Evolutionary conservation across 805 yeast genomes (phyloP), one percentile per base, ranked within the genome.

Genomic region (Yamadazyma sp.): DNA sequence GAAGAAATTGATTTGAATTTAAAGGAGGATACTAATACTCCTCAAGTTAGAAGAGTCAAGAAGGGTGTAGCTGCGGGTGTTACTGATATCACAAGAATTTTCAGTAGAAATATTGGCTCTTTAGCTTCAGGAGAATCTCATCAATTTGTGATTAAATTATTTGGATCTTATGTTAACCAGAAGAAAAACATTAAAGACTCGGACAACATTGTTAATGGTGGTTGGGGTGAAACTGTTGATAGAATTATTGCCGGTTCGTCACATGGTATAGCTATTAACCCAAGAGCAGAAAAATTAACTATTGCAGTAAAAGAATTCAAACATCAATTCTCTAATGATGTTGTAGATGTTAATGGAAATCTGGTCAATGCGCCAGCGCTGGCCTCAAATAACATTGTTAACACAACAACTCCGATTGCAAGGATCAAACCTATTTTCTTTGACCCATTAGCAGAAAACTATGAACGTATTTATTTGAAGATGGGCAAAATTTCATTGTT

Each of bases 1-100:
- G 95, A 87, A 55, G 78, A 76, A 30, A 70, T 85, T 32, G 71
- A 75, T 25, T 58, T 80, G 30, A 48, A 46, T 22, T 36, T 47
- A 27, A 58, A 61, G 40, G 62, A 63, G 10, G 40, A 51, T 8
- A 40, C 31, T 27, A 49, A 39, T 29, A 42, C 44, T 13, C 61
- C 60, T 13, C 63, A 54, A 23, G 44, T 76, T 14, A 56, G 58
- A 24, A 53, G 64, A 29, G 72, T 82, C 31, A 78, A 85, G 51
- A 80, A 81, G 51, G 95, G 95, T 38, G 76, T 87, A 11, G 93
- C 91, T 24, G 89, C 88, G 3, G 96, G 96, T 56, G 93, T 83
- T 11, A 75, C 86, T 24, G 95, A 87, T 59, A 80, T 87, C 31
- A 78, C 93, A 4, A 73, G 95, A 46, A 75, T 86, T 16, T 84